These are phyloP conservation scores for Bauhinia variegata DNA, from an alignment of 306 rosid species.

Conservation along the genomic window DNA sequence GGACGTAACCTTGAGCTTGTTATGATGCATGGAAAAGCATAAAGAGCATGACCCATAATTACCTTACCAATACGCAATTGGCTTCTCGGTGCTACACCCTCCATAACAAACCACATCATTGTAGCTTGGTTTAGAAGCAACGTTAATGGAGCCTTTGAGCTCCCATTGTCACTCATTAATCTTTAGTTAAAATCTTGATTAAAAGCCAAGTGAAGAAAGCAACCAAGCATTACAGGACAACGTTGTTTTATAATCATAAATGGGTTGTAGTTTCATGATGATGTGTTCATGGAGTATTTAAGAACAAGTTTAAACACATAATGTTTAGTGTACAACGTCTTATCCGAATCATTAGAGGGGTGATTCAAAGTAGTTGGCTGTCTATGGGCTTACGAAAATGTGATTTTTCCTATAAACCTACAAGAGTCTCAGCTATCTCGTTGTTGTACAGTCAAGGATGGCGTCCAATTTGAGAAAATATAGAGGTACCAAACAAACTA, in stretches of 20 bases:
- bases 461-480: background rate
- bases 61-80: constrained; percentile 53
- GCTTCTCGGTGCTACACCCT: constrained; percentile 28
- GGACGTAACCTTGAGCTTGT: constrained; percentile 14
- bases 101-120: constrained; percentile 41
- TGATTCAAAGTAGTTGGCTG: background rate
- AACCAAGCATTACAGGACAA: constrained; percentile 6
- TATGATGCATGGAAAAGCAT: constrained; percentile 30
- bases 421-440: constrained; percentile 8
- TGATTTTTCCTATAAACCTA: background rate
- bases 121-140: constrained; percentile 34
- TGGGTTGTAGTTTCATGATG: no score
- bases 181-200: constrained; percentile 20
- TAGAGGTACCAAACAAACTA: background rate
- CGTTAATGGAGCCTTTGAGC: constrained; percentile 17
- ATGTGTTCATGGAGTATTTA: no score
- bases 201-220: background rate
- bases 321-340: background rate
- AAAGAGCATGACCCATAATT: constrained; percentile 48
- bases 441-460: constrained; percentile 3
- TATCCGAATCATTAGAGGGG: constrained; percentile 1
- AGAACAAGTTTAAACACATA: no score
- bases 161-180: background rate
- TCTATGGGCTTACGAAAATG: background rate
- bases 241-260: no score